phyloP scores from a whole-genome alignment of 371 early-diverging fungal genomes.

The Mortierella sp. region DNA sequence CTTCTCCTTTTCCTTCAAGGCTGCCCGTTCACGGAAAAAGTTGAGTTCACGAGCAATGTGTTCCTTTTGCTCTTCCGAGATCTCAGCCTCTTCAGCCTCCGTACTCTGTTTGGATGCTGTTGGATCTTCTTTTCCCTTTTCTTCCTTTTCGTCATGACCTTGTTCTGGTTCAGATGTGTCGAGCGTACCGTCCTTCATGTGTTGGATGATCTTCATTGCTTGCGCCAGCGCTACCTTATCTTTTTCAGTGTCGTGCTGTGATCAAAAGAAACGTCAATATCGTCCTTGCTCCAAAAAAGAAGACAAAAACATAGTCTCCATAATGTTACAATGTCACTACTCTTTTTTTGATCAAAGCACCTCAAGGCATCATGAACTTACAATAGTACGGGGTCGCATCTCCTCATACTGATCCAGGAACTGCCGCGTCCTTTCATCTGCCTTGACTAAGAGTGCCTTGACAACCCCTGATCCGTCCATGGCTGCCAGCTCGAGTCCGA shows the following conservation, averaged over 20 bases:
- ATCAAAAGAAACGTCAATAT: not conserved
- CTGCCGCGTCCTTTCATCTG: constrained; percentile 76
- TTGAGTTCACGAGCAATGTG: constrained; percentile 70
- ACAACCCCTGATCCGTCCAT: constrained; percentile 66
- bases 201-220: constrained; percentile 55
- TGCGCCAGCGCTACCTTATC: constrained; percentile 54
- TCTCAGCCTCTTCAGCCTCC: constrained; percentile 35
- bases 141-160: constrained; percentile 35
- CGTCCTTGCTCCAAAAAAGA: not conserved
- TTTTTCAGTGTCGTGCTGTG: constrained; percentile 56
- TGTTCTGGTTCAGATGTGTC: constrained; percentile 30
- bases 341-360: too few relatives aligned
- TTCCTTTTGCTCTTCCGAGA: constrained; percentile 63
- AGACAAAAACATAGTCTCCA: not conserved
- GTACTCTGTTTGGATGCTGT: constrained; percentile 10
- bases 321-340: too few relatives aligned
- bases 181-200: constrained; percentile 57
- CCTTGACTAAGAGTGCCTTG: constrained; percentile 77
- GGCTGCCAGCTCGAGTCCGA: constrained; percentile 61
- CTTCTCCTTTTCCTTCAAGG: constrained; percentile 64
- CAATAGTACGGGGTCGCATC: constrained; percentile 53
- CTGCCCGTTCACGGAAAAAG: constrained; percentile 73
- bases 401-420: constrained; percentile 69
- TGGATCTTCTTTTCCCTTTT: constrained; percentile 24
- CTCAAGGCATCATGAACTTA: too few relatives aligned